These are phyloP conservation scores for Neurospora sp. DNA, from an alignment of 495 filamentous ascomycete species.

Conservation along the genomic window DNA sequence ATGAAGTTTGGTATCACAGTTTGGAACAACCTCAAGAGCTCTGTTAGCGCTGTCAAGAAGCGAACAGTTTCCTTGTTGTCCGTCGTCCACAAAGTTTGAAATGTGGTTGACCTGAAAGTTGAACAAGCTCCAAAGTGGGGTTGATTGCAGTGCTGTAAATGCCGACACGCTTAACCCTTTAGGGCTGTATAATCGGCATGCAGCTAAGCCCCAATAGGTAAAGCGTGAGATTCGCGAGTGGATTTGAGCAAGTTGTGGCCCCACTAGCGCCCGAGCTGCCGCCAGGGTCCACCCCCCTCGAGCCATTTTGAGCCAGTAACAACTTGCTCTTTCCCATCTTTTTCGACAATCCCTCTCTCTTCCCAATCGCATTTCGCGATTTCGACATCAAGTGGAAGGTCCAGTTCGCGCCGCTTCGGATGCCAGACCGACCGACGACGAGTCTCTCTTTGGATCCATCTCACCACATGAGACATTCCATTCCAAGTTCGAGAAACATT, in stretches of 20 bases:
- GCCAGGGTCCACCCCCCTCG: not conserved
- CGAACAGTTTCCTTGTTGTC: not conserved
- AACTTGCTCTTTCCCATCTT: constrained; percentile 17
- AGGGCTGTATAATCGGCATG: not conserved
- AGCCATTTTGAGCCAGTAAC: constrained; percentile 12
- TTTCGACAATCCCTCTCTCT: not conserved
- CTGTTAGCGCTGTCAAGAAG: not conserved
- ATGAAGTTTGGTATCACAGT: too few species aligned
- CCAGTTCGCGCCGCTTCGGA: not conserved
- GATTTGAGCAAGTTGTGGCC: constrained; percentile 42
- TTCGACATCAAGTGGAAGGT: not conserved
- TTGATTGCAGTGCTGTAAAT: not conserved
- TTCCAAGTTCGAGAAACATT: not conserved
- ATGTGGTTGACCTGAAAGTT: not conserved
- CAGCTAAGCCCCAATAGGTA: not conserved
- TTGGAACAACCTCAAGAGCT: too few species aligned
- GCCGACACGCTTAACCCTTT: not conserved
- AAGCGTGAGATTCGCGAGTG: constrained; percentile 17
- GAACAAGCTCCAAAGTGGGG: not conserved
- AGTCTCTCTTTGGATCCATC: not conserved
- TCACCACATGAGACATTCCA: not conserved
- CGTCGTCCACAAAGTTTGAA: not conserved
- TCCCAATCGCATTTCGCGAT: not conserved
- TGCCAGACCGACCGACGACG: not conserved
- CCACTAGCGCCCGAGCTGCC: constrained; percentile 11